Evolutionary conservation across 805 yeast species (phyloP), one percentile per base, ranked within the genome.

Genomic region (Yarrowia sp.): DNA sequence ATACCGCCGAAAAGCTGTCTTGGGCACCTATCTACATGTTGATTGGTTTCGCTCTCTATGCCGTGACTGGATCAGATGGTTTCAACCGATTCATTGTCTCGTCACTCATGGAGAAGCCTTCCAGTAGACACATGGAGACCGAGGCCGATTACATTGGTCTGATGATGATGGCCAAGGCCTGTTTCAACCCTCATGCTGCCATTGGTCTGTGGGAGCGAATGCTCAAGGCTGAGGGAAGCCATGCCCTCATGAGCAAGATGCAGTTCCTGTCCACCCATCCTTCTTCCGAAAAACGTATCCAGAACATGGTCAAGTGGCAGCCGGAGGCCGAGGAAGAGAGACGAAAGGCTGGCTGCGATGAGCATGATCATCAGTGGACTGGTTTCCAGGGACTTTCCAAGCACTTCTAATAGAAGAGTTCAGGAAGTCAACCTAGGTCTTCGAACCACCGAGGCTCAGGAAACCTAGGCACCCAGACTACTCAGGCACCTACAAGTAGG

Each of bases 101-200:
- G 34, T 82, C 92, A 0, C 75, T 86, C 14, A 75, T 92, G 60
- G 85, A 86, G 71, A 84, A 89, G 84, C 98, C 98, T 0, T 90
- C 96, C 0, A 90, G 96, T 0, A 82, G 99, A 73, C 91, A 86
- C 69, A 92, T 92, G 97, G 99, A 95, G 77, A 84, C 92, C 0
- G 99, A 95, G 76, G 98, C 99, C 0, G 99, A 95, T 77, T 88
- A 88, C 73, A 93, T 95, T 38, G 99, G 99, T 0, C 80, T 95
- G 69, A 89, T 92, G 87, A 82, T 94, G 71, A 91, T 94, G 97
- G 86, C 97, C 2, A 81, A 87, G 69, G 96, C 96, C 56, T 95
- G 99, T 76, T 95, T 83, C 76, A 80, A 93, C 70, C 92, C 97
- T 7, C 78, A 79, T 17, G 91, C 87, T 71, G 89, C 97, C 0